Evolutionary conservation across 2,329 filamentous ascomycete species (phyloP).

Genomic region (Rutstroemia sp.): DNA sequence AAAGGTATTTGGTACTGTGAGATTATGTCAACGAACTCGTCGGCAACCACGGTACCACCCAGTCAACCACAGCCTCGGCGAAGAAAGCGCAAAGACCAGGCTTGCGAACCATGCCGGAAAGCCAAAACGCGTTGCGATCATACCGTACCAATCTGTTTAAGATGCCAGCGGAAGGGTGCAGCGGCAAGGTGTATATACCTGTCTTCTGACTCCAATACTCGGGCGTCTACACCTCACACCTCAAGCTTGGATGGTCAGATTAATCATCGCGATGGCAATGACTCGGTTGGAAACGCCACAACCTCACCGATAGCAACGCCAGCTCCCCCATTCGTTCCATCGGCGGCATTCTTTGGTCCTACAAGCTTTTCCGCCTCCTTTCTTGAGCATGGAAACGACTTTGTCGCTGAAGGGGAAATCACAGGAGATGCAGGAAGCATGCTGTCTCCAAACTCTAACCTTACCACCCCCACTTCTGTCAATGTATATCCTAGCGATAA

Average conservation of each 20-base stretch:
- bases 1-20: no score
- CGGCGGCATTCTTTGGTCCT: neutral
- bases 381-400: neutral
- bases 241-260: neutral
- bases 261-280: neutral
- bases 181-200: neutral
- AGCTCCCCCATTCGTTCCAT: neutral
- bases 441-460: neutral
- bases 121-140: neutral
- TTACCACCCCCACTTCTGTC: neutral
- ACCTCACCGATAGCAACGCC: neutral
- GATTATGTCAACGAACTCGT: no score
- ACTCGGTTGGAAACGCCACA: neutral
- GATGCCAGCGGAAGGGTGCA: neutral
- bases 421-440: neutral
- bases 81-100: slow-evolving; percentile 2
- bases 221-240: neutral
- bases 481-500: neutral
- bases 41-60: no score
- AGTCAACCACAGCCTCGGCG: neutral
- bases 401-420: neutral
- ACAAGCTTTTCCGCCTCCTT: neutral
- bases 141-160: neutral
- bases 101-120: neutral
- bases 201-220: neutral